Evolutionary conservation across 139 green algal species (phyloP).

Genomic region (Deuterostichococcus epilithicus): DNA sequence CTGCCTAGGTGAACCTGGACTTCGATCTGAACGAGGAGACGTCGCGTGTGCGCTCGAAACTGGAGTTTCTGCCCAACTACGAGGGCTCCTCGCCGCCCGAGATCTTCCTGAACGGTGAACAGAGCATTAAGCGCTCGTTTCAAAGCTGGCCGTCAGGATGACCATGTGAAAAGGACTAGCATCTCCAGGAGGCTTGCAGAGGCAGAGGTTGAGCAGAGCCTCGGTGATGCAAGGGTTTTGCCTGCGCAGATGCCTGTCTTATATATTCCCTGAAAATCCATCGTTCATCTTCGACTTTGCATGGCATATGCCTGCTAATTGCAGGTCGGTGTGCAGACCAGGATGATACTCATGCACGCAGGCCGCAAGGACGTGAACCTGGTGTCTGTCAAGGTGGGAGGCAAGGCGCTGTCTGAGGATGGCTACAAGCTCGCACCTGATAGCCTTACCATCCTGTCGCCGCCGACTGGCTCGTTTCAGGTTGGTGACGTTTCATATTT

Average conservation of each 20-base stretch:
- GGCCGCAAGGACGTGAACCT: slow-evolving; percentile 56
- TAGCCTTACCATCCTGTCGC: slow-evolving; percentile 26
- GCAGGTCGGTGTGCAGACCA: no score
- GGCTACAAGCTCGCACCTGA: slow-evolving; percentile 28
- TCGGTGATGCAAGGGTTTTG: no score
- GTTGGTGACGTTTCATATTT: background rate
- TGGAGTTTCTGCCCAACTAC: slow-evolving; percentile 55
- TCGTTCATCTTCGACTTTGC: background rate
- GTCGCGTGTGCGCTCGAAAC: slow-evolving; percentile 53
- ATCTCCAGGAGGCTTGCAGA: no score
- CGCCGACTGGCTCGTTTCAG: slow-evolving; percentile 25
- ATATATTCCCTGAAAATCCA: background rate
- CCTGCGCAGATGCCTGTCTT: no score
- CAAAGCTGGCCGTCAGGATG: background rate
- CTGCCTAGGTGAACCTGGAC: slow-evolving; percentile 59
- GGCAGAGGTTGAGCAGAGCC: no score
- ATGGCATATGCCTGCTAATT: background rate
- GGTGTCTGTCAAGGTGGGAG: slow-evolving; percentile 41
- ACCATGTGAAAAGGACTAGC: no score
- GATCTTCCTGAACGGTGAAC: slow-evolving; percentile 50
- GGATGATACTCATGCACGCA: no score
- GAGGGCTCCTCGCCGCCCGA: background rate
- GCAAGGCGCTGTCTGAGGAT: slow-evolving; percentile 23
- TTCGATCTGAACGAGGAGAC: slow-evolving; percentile 80
- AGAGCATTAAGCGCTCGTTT: background rate